These are phyloP conservation scores for Pulveroboletus sp. DNA, from an alignment of 768 basidiomycete species.

Conservation along the genomic window DNA sequence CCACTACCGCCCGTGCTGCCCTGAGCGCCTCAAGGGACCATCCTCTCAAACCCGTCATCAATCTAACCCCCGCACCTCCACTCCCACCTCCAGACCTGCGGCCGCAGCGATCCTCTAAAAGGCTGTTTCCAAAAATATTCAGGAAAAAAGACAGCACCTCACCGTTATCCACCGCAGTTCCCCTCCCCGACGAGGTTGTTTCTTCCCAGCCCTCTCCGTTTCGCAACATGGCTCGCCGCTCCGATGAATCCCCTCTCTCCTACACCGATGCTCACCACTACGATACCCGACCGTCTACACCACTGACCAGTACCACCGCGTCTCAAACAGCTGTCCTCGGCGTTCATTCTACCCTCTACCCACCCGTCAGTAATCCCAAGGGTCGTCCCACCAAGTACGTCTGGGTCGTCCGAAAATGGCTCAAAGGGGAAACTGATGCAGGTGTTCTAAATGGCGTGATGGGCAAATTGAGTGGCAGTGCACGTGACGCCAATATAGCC, in stretches of 20 bases:
- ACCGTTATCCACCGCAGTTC: constrained; percentile 19
- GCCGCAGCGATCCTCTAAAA: constrained; percentile 45
- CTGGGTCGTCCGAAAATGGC: constrained; percentile 74
- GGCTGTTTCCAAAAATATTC: constrained; percentile 68
- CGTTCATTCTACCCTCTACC: constrained; percentile 60
- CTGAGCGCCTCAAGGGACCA: neutral
- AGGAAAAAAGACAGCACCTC: constrained; percentile 43
- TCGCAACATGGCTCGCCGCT: constrained; percentile 3
- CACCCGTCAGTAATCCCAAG: constrained; percentile 36
- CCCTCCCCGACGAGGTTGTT: constrained; percentile 21
- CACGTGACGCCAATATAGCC: constrained; percentile 19
- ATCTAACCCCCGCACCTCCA: constrained; percentile 14
- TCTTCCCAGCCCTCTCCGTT: constrained; percentile 18
- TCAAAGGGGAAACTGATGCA: constrained; percentile 48
- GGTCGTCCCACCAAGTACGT: constrained; percentile 52
- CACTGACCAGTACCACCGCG: constrained; percentile 11
- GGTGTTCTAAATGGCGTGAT: constrained; percentile 44
- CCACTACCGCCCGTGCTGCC: constrained; percentile 1
- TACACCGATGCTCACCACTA: constrained; percentile 3
- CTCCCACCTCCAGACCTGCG: constrained; percentile 11
- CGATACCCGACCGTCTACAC: constrained; percentile 13
- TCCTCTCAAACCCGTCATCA: constrained; percentile 9
- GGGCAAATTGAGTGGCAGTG: constrained; percentile 32
- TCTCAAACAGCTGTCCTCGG: constrained; percentile 55
- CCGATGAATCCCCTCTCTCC: constrained; percentile 16